Evolutionary conservation across 106 monocot genomes (phyloP), one percentile per base, ranked within the genome.

Genomic region (Narthecium ossifragum): DNA sequence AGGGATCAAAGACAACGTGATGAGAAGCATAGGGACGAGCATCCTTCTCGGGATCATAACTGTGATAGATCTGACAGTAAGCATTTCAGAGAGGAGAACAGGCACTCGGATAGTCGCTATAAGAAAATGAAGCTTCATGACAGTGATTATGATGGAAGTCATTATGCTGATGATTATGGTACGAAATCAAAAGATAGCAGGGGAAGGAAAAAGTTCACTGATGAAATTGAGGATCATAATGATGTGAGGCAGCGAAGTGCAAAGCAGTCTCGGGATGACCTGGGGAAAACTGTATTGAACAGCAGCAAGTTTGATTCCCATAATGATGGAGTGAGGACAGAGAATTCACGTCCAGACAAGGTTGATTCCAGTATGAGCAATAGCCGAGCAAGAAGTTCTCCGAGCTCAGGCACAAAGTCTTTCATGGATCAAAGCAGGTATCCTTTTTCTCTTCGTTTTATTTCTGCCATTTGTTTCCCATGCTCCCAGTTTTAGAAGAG

Each of bases 91-190:
- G 81, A 78, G 31, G 71, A 74, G 20, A 70, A 36, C n/a, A 78
- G 55, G 30, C 6, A 30, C 38, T 43, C 70, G 2, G 92, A 92
- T 50, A 69, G 53, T 66, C 70, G 43, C 5, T 75, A 75, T 51
- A 86, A 72, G 64, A 82, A 69, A 71, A 72, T 49, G 54, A 85
- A 72, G 46, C 57, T 66, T 53, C 74, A 85, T 14, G 80, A 80
- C 1, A 47, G 46, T 70, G 85, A 81, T 50, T 65, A 38, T 69
- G 74, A 66, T 69, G 62, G 63, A 23, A 72, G 70, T 48, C 64
- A 64, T 46, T 70, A 59, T 50, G 32, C 45, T 68, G 85, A 80
- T 70, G 76, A 69, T 41, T 24, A 54, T 29, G 51, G 38, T 5
- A 70, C 29, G 2, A 87, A 71, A 31, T 21, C 59, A 31, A 83